Evolutionary conservation across 805 yeast genomes (phyloP).

Genomic region (Candida wancherniae): DNA sequence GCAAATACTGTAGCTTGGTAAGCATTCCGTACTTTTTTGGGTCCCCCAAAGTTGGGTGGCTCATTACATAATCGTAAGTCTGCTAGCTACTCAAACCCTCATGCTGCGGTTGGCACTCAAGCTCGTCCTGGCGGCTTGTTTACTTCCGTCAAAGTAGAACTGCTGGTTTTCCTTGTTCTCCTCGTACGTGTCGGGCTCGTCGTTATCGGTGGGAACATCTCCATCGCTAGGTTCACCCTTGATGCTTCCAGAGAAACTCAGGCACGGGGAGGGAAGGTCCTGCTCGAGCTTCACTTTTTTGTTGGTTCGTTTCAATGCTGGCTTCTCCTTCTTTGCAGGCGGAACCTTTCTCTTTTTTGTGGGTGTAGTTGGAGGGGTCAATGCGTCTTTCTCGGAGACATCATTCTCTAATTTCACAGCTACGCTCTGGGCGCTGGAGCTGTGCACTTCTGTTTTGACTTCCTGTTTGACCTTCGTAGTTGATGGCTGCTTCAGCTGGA

Average conservation of each 20-base stretch:
- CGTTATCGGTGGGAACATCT: conserved; percentile 14
- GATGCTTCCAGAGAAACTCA: conserved; percentile 25
- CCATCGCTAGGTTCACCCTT: conserved; percentile 15
- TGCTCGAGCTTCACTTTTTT: conserved; percentile 10
- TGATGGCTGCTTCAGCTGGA: conserved; percentile 17
- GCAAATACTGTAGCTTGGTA: too few relatives aligned
- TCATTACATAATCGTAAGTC: too few relatives aligned
- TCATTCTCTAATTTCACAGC: not conserved
- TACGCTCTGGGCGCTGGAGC: not conserved
- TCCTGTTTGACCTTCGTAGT: conserved; percentile 6
- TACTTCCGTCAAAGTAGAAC: too few relatives aligned
- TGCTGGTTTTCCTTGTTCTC: conserved; percentile 7
- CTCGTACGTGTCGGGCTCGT: conserved; percentile 8
- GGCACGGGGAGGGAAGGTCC: conserved; percentile 31
- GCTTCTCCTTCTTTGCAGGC: conserved; percentile 19
- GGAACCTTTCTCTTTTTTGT: conserved; percentile 18
- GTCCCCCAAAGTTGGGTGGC: too few relatives aligned
- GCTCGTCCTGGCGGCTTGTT: too few relatives aligned
- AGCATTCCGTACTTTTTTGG: too few relatives aligned
- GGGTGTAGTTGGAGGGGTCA: conserved; percentile 35
- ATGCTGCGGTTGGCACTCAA: too few relatives aligned
- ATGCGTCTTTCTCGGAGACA: conserved; percentile 8
- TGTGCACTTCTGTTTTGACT: conserved; percentile 1
- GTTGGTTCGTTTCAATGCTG: conserved; percentile 13
- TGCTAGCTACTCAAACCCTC: too few relatives aligned